phyloP scores from a whole-genome alignment of 1,284 basidiomycete genomes.

The Malassezia sp. region DNA sequence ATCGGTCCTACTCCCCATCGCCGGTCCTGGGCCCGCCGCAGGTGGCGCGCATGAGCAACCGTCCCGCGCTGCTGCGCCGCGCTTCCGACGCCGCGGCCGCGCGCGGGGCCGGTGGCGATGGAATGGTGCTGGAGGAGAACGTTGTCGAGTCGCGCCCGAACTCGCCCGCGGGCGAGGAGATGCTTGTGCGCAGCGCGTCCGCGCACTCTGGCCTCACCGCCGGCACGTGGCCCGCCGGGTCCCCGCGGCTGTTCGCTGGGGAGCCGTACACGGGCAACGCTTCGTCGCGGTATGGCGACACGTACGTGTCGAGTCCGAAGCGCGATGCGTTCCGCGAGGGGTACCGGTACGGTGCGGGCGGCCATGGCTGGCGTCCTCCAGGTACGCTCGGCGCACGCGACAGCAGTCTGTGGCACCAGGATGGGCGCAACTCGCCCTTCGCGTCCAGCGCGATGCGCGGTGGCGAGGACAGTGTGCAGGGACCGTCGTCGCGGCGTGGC shows the following conservation, averaged over 20 bases:
- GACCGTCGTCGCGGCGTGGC: too few relatives aligned
- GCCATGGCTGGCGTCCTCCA: conserved; percentile 8
- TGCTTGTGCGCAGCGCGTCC: background rate
- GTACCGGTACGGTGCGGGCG: background rate
- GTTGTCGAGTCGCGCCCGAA: background rate
- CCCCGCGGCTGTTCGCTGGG: background rate
- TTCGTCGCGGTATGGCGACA: conserved; percentile 22
- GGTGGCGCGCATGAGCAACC: conserved; percentile 14
- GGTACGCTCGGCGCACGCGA: conserved; percentile 19
- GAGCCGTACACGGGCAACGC: background rate
- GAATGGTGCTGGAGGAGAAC: conserved; percentile 3
- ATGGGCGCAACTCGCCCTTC: conserved; percentile 36
- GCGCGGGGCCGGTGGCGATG: background rate
- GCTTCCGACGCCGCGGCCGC: conserved; percentile 4
- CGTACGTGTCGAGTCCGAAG: conserved; percentile 28
- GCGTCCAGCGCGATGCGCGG: conserved; percentile 19
- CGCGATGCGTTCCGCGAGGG: conserved; percentile 22
- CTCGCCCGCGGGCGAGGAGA: background rate
- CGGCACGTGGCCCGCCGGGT: background rate
- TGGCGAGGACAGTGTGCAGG: background rate
- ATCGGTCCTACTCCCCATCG: conserved; percentile 24
- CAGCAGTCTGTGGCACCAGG: conserved; percentile 32
- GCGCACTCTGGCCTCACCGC: background rate
- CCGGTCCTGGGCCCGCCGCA: conserved; percentile 7
- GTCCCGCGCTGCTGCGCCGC: conserved; percentile 9